Evolutionary conservation across 371 early-diverging fungal genomes (phyloP).

Genomic region (Blakeslea trispora): DNA sequence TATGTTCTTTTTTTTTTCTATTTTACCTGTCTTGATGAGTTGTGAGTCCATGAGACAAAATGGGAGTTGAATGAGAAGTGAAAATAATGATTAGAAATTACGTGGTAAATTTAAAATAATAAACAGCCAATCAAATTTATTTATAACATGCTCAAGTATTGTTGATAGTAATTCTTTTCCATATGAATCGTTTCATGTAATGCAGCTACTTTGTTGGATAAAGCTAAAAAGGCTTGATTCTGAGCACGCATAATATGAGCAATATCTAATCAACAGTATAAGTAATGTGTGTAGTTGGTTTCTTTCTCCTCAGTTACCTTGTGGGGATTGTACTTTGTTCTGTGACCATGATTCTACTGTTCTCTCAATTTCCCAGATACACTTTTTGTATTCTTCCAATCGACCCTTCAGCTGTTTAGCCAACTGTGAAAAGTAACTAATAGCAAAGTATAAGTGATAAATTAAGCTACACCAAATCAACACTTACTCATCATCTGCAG

Average conservation of each 20-base stretch:
- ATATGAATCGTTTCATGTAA: conserved; percentile 61
- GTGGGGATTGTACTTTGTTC: conserved; percentile 39
- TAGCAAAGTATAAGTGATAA: background rate
- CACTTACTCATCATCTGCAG: conserved; percentile 44
- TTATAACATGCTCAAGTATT: conserved; percentile 31
- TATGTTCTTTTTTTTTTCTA: background rate
- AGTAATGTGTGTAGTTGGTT: background rate
- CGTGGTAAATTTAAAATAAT: too few species aligned
- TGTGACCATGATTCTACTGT: conserved; percentile 43
- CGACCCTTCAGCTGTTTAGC: conserved; percentile 28
- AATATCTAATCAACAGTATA: conserved; percentile 34
- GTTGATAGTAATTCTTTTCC: conserved; percentile 46
- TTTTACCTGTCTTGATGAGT: conserved; percentile 53
- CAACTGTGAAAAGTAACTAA: conserved; percentile 39
- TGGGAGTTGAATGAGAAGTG: too few species aligned
- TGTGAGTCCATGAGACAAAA: conserved; percentile 47
- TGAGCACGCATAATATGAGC: conserved; percentile 62
- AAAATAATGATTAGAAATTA: background rate
- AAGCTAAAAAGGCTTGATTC: conserved; percentile 63
- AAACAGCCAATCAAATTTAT: too few species aligned
- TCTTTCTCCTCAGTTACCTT: conserved; percentile 26
- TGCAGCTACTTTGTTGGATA: conserved; percentile 60
- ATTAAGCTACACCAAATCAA: background rate
- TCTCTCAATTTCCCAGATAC: conserved; percentile 48
- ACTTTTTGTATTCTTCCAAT: conserved; percentile 42